Evolutionary conservation across 2,329 filamentous ascomycete species (phyloP).

Genomic region (Aphanocladium album): DNA sequence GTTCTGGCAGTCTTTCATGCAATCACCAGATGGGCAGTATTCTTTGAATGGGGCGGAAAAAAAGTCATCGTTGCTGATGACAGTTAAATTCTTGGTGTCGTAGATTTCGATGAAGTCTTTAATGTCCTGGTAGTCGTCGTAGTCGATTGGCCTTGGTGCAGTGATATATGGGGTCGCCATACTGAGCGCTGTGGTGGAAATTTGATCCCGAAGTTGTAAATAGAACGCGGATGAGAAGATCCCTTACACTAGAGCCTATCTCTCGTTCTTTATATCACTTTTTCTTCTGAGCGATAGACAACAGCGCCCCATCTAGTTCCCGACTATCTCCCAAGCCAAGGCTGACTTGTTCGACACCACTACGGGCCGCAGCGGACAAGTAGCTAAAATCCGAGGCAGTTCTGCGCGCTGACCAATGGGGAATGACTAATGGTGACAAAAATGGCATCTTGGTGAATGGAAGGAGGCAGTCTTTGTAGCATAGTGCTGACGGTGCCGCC

Average conservation of each 20-base stretch:
- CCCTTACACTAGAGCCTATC: neutral
- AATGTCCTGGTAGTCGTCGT: neutral
- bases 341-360: neutral
- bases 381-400: neutral
- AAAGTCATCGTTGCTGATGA: neutral
- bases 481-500: neutral
- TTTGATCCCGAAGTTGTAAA: neutral
- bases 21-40: neutral
- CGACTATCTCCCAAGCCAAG: neutral
- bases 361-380: neutral
- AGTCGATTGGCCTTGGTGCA: neutral
- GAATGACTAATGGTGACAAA: neutral
- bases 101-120: neutral
- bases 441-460: neutral
- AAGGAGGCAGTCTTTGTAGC: neutral
- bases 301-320: neutral
- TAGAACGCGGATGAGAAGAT: neutral
- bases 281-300: neutral
- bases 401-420: neutral
- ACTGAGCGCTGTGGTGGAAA: neutral
- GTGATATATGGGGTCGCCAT: neutral
- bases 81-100: neutral
- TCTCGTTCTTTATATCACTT: neutral
- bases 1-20: neutral
- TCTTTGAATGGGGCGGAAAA: neutral